phyloP scores from a whole-genome alignment of 306 rosid species.

The Amphicarpaea edgeworthii region DNA sequence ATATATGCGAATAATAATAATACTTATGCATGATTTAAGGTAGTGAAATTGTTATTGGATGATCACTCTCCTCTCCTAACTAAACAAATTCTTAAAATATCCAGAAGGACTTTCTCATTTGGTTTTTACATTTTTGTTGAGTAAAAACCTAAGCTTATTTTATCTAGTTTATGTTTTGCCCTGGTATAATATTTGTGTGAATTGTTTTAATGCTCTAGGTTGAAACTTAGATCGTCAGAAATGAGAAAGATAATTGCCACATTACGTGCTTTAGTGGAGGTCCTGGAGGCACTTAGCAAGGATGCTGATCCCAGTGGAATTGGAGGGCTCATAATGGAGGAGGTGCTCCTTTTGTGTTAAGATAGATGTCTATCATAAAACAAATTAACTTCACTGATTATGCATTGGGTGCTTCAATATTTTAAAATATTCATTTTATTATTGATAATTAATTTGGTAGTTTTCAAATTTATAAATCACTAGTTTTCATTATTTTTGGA shows the following conservation, averaged over 20 bases:
- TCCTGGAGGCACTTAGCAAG: constrained; percentile 85
- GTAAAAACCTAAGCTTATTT: constrained; percentile 17
- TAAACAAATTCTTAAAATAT: constrained; percentile 25
- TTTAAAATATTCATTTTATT: constrained; percentile 11
- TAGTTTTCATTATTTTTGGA: constrained; percentile 29
- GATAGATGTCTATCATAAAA: constrained; percentile 31
- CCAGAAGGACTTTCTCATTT: constrained; percentile 28
- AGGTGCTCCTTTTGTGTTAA: constrained; percentile 63
- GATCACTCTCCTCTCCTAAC: constrained; percentile 13
- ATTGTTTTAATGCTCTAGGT: constrained; percentile 52
- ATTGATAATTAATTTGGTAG: constrained; percentile 24
- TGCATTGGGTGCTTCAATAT: constrained; percentile 23
- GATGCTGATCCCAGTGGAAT: constrained; percentile 87
- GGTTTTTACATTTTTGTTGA: constrained; percentile 11
- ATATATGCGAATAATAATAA: neutral
- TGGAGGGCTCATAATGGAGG: constrained; percentile 83
- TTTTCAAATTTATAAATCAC: constrained; percentile 30
- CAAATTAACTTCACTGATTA: constrained; percentile 26
- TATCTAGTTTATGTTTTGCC: constrained; percentile 20
- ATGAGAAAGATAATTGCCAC: constrained; percentile 82
- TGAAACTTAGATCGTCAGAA: constrained; percentile 63
- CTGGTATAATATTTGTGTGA: constrained; percentile 26
- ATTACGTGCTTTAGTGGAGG: constrained; percentile 88
- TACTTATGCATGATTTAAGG: constrained; percentile 1
- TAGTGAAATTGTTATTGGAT: constrained; percentile 32